Evolutionary conservation across 805 yeast species (phyloP).

Genomic region (Zygotorulaspora florentina): DNA sequence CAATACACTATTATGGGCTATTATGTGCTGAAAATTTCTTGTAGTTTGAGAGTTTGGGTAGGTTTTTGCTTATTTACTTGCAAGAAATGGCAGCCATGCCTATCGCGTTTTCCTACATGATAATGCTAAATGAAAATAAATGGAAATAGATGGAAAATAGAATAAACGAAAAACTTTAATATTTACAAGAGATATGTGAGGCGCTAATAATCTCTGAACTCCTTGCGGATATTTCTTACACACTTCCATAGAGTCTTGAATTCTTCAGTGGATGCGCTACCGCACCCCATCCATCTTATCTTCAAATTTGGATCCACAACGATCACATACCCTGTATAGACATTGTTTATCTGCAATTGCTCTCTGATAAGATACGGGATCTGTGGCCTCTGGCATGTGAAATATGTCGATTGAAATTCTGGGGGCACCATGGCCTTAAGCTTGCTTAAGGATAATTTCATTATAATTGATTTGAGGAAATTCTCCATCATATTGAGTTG

Average conservation of each 20-base stretch:
- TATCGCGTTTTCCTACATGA: too few species aligned
- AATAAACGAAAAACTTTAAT: background rate
- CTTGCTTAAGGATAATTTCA: conserved; percentile 47
- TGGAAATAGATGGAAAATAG: too few species aligned
- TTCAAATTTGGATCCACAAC: conserved; percentile 68
- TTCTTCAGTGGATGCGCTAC: conserved; percentile 70
- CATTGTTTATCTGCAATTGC: conserved; percentile 61
- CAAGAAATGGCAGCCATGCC: too few species aligned
- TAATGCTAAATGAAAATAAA: too few species aligned
- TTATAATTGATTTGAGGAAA: conserved; percentile 60
- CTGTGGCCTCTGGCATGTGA: conserved; percentile 58
- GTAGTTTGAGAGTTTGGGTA: too few species aligned
- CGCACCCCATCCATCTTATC: conserved; percentile 91
- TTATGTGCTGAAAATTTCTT: too few species aligned
- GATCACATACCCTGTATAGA: conserved; percentile 78
- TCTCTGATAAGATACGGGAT: conserved; percentile 56
- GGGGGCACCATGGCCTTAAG: conserved; percentile 44
- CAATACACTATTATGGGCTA: too few species aligned
- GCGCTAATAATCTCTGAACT: conserved; percentile 22
- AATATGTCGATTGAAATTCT: conserved; percentile 53
- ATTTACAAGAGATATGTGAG: background rate
- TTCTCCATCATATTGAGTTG: conserved; percentile 76
- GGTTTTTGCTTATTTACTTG: too few species aligned
- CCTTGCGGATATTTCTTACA: conserved; percentile 55
- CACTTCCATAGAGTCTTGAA: conserved; percentile 58